phyloP scores from a whole-genome alignment of 257 asterid genomes.

The Fraxinus pennsylvanica region DNA sequence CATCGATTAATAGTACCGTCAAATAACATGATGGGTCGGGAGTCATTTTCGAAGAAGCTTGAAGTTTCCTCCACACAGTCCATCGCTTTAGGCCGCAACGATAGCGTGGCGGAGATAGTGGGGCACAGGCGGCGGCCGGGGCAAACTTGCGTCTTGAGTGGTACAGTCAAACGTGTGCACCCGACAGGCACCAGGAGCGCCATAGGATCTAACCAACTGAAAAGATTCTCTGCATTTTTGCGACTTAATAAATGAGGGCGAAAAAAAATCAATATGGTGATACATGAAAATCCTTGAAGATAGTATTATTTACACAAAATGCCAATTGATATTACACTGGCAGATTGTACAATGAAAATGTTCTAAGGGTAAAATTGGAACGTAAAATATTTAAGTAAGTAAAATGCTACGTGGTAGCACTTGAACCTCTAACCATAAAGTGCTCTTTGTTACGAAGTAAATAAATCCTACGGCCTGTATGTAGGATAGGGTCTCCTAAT shows the following conservation, averaged over 20 bases:
- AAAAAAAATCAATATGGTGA: neutral
- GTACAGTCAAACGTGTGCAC: slow-evolving; percentile 25
- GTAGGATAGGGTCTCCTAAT: no score
- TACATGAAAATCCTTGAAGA: neutral
- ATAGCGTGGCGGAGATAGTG: slow-evolving; percentile 38
- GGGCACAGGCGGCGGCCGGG: slow-evolving; percentile 30
- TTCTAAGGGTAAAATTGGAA: no score
- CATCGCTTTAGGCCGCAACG: slow-evolving; percentile 44
- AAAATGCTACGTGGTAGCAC: no score
- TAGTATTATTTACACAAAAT: no score
- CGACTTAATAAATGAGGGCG: neutral
- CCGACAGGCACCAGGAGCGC: slow-evolving; percentile 47
- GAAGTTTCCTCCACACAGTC: slow-evolving; percentile 74
- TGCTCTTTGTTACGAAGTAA: no score
- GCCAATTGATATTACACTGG: no score
- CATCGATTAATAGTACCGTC: slow-evolving; percentile 52
- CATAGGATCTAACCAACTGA: slow-evolving; percentile 26
- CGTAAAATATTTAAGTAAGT: no score
- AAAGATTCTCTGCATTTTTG: neutral
- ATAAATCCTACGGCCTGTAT: no score
- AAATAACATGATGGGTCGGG: slow-evolving; percentile 90
- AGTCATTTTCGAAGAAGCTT: slow-evolving; percentile 68
- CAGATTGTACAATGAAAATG: no score
- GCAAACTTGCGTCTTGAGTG: slow-evolving; percentile 34
- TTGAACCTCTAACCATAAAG: no score